Evolutionary conservation across 768 basidiomycete genomes (phyloP).

Genomic region (Lepiota venenata): DNA sequence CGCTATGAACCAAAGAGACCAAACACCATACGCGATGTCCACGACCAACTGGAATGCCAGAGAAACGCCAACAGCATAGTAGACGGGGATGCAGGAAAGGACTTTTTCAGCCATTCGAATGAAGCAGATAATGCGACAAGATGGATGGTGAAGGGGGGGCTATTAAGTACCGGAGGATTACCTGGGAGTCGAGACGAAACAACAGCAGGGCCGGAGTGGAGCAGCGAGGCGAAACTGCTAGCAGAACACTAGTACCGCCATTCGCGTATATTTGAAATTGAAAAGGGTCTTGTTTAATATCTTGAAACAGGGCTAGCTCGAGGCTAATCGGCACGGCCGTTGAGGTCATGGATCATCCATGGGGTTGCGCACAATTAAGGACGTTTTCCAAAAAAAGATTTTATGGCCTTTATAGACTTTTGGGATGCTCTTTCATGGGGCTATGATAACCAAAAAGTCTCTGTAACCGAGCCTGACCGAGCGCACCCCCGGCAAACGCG

Average conservation of each 20-base stretch:
- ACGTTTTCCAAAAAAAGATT: no score
- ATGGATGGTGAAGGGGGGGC: neutral
- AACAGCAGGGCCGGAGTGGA: neutral
- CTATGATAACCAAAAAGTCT: no score
- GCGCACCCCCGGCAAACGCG: no score
- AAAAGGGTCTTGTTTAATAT: no score
- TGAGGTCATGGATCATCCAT: no score
- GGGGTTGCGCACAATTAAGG: no score
- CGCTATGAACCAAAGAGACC: constrained; percentile 3
- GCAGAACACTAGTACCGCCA: neutral
- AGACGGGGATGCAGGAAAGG: constrained; percentile 1
- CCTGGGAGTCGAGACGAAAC: neutral
- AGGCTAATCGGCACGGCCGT: no score
- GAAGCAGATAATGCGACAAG: neutral
- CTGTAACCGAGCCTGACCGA: no score
- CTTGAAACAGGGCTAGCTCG: no score
- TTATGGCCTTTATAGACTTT: no score
- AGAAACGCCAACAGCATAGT: neutral
- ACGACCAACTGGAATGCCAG: constrained; percentile 5
- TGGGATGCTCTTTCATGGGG: no score
- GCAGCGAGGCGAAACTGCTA: neutral
- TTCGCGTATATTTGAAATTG: no score
- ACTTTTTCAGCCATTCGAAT: neutral
- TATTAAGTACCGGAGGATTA: neutral
- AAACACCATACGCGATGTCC: neutral